These are phyloP conservation scores for Pilasporangium apinafurcum DNA, from an alignment of 352 stramenopile genomes.

Conservation along the genomic window DNA sequence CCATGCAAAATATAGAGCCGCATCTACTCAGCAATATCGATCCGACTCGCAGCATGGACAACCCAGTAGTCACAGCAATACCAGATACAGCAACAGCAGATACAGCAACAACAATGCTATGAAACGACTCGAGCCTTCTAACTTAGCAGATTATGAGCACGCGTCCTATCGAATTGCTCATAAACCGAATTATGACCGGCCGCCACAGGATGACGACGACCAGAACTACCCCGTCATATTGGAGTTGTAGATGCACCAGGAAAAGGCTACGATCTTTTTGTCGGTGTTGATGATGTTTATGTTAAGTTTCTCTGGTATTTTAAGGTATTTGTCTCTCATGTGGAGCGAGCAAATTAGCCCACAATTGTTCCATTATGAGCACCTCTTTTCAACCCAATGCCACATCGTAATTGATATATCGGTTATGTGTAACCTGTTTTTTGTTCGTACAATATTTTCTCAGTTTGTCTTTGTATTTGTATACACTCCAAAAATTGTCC, in stretches of 20 bases:
- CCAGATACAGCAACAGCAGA: conserved; percentile 2
- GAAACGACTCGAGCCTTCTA: conserved; percentile 3
- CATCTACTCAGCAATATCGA: neutral
- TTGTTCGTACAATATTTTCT: neutral
- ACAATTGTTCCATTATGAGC: too few relatives aligned
- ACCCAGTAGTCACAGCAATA: conserved; percentile 4
- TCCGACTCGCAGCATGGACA: conserved; percentile 8
- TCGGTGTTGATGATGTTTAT: too few relatives aligned
- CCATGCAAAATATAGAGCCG: too few relatives aligned
- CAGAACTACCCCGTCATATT: conserved; percentile 4
- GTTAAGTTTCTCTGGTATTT: too few relatives aligned
- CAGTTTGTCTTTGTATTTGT: too few relatives aligned
- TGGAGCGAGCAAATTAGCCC: too few relatives aligned
- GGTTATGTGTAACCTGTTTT: neutral
- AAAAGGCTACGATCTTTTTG: too few relatives aligned
- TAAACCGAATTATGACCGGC: too few relatives aligned
- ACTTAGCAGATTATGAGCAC: neutral
- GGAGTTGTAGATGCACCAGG: conserved; percentile 12
- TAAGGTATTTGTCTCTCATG: too few relatives aligned
- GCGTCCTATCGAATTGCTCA: too few relatives aligned
- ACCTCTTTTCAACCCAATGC: too few relatives aligned
- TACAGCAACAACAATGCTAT: neutral
- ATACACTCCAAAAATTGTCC: neutral
- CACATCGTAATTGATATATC: too few relatives aligned
- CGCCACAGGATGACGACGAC: conserved; percentile 3